Conservation (phyloP, 2,329 filamentous ascomycete species). For the Colletotrichum liaoningense region DNA sequence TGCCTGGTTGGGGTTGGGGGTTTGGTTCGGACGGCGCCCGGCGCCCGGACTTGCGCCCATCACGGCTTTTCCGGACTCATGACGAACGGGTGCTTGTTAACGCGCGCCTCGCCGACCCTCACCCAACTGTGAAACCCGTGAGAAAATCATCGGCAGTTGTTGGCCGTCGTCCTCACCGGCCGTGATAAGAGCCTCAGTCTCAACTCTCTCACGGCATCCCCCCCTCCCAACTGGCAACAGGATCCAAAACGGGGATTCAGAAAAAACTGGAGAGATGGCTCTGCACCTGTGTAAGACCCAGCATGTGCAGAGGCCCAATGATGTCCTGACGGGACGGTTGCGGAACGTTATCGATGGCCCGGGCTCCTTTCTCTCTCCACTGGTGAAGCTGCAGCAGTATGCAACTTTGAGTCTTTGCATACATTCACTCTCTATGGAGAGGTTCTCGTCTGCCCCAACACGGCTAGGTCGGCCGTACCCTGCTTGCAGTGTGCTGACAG, state of each 20-base stretch:
- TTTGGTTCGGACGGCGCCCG: neutral
- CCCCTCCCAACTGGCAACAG: neutral
- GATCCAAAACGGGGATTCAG: neutral
- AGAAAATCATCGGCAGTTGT: neutral
- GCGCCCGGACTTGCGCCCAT: neutral
- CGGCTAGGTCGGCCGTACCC: neutral
- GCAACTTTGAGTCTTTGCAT: constrained; percentile 4
- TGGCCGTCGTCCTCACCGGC: neutral
- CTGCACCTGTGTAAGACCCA: neutral
- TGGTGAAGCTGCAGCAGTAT: constrained; percentile 2
- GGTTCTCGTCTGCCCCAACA: neutral
- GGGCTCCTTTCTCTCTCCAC: neutral
- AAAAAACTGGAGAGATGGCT: neutral
- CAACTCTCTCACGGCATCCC: neutral
- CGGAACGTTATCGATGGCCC: neutral
- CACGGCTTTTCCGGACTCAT: neutral
- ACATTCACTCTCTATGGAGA: neutral
- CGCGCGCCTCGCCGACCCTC: neutral
- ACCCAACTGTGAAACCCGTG: neutral
- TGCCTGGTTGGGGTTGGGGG: neutral
- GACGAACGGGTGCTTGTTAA: neutral
- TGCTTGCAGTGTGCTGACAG: neutral
- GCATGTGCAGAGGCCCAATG: neutral
- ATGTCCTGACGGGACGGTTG: neutral
- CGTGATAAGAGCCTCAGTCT: neutral